Conservation (phyloP, 208 protist genomes). For the Angomonas ambiguus region DNA sequence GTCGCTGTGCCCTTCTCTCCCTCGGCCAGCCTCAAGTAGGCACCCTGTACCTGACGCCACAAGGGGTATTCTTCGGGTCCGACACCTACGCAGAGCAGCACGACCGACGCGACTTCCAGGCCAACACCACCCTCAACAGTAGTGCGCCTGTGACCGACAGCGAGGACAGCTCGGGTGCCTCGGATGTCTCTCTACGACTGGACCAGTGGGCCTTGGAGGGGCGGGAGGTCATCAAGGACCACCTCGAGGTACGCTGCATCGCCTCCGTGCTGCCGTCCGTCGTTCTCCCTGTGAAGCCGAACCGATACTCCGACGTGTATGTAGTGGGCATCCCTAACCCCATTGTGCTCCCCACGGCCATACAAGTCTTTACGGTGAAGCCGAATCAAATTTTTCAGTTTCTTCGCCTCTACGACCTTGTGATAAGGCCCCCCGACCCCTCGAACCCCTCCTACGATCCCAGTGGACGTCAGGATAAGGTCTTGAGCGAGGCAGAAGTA, state of each 20-base stretch:
- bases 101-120: constrained; percentile 5
- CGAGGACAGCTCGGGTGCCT: constrained; percentile 8
- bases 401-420: constrained; percentile 28
- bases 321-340: constrained; percentile 39
- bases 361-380: constrained; percentile 56
- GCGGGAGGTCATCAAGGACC: constrained; percentile 38
- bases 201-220: constrained; percentile 10
- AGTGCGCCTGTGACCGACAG: neutral
- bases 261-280: constrained; percentile 56
- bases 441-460: neutral
- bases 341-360: constrained; percentile 37
- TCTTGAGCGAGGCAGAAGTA: neutral
- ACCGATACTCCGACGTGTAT: constrained; percentile 10
- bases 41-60: constrained; percentile 38
- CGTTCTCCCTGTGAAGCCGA: constrained; percentile 16
- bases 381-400: constrained; percentile 52
- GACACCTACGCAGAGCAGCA: constrained; percentile 8
- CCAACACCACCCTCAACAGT: neutral
- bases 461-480: neutral
- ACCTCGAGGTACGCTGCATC: constrained; percentile 33
- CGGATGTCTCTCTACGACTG: neutral
- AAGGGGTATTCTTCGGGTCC: constrained; percentile 49
- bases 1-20: constrained; percentile 42
- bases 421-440: constrained; percentile 27
- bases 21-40: constrained; percentile 27